phyloP scores from a whole-genome alignment of 345 rosid species.

The Noccaea caerulescens region DNA sequence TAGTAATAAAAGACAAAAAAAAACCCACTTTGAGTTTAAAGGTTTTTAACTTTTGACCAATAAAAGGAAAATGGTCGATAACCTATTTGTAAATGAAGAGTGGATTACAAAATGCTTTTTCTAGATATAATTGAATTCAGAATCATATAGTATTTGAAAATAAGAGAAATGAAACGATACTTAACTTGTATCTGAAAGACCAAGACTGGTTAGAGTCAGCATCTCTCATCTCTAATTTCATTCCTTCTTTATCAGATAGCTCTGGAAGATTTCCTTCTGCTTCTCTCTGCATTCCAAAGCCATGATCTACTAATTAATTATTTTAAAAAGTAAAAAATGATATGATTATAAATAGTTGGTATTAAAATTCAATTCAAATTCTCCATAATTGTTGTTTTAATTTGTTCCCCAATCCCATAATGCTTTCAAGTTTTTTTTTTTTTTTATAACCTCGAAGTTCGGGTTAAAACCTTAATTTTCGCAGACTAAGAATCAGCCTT shows the following conservation, averaged over 20 bases:
- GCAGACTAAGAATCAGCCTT: too few relatives aligned
- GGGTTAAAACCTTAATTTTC: too few relatives aligned
- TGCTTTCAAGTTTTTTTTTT: background rate
- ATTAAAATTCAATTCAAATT: background rate
- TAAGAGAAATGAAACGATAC: slow-evolving; percentile 10
- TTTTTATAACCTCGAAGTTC: too few relatives aligned
- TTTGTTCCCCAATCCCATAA: background rate
- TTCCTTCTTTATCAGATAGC: slow-evolving; percentile 67
- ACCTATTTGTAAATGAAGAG: background rate
- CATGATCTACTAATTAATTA: background rate
- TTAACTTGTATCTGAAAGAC: slow-evolving; percentile 75
- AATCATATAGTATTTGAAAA: too few relatives aligned
- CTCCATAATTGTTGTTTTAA: background rate
- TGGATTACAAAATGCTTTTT: background rate
- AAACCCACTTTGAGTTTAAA: background rate
- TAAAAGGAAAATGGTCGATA: background rate
- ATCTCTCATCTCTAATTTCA: slow-evolving; percentile 55
- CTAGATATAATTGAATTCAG: background rate
- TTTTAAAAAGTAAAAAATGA: too few relatives aligned
- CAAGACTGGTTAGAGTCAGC: slow-evolving; percentile 50
- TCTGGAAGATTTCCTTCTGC: slow-evolving; percentile 74
- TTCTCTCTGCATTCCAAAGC: slow-evolving; percentile 56
- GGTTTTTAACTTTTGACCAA: background rate
- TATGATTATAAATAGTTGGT: too few relatives aligned
- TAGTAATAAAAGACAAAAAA: background rate